Conservation (phyloP, 257 asterid genomes). For the Solanum piurae region DNA sequence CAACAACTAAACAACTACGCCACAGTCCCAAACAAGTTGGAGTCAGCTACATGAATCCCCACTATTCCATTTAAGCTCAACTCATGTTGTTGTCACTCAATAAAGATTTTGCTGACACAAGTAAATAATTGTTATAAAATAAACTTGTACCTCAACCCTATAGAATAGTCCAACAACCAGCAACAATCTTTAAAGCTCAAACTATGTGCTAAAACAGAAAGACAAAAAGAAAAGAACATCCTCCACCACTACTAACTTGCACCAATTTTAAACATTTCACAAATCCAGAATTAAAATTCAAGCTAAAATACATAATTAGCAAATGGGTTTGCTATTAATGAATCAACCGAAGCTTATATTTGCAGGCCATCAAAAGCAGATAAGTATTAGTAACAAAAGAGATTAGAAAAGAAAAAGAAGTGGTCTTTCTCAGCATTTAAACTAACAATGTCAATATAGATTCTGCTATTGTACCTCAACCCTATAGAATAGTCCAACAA, state of each 20-base stretch:
- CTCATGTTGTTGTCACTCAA: background rate
- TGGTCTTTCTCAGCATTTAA: background rate
- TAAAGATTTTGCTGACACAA: background rate
- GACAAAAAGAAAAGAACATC: background rate
- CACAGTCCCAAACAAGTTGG: background rate
- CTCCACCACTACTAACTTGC: background rate
- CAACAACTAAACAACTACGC: background rate
- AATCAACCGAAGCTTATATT: background rate
- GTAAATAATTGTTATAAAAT: background rate
- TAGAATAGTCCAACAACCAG: background rate
- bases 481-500: background rate
- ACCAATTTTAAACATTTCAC: background rate
- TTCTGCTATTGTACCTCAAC: background rate
- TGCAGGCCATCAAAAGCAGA: background rate
- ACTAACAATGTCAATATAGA: background rate
- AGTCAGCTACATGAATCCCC: background rate
- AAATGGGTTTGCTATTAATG: background rate
- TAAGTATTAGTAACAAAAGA: background rate
- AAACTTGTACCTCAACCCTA: background rate
- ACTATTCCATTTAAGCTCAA: background rate
- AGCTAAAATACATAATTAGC: background rate
- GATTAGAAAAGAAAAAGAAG: background rate
- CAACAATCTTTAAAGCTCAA: background rate
- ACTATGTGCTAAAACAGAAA: background rate
- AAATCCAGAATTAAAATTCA: background rate